Percentiles rank a stretch among this genome's conserved stretches.
Evolutionary conservation across 1,284 basidiomycete species (phyloP).

Genomic region (Cutaneotrichosporon arboriforme): DNA sequence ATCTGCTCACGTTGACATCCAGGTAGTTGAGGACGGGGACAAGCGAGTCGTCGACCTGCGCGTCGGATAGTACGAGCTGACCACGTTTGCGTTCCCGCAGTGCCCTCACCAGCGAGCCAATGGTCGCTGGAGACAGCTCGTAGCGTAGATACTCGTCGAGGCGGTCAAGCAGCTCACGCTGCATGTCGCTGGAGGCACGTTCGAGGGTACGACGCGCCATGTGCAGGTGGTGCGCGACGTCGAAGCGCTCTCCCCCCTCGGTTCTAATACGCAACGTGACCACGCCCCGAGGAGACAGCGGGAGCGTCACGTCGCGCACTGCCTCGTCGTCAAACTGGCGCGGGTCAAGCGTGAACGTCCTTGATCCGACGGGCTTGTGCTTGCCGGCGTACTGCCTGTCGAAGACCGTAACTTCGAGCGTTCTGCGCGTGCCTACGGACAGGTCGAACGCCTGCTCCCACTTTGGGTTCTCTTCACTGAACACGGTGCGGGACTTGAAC

Average conservation of each 20-base stretch:
- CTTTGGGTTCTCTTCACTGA: slow-evolving; percentile 42
- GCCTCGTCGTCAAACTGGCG: slow-evolving; percentile 23
- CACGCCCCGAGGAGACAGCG: slow-evolving; percentile 38
- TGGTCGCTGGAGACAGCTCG: slow-evolving; percentile 23
- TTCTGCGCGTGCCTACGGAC: slow-evolving; percentile 26
- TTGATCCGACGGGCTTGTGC: slow-evolving; percentile 39
- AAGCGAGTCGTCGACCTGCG: slow-evolving; percentile 39
- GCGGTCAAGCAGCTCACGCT: slow-evolving; percentile 36
- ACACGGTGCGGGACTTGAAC: slow-evolving; percentile 43
- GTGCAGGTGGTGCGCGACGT: slow-evolving; percentile 40
- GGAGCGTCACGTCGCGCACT: slow-evolving; percentile 37
- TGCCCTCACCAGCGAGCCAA: slow-evolving; percentile 28
- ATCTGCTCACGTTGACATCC: slow-evolving; percentile 40
- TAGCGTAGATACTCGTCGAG: slow-evolving; percentile 38
- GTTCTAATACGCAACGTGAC: slow-evolving; percentile 42
- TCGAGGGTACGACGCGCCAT: slow-evolving; percentile 31
- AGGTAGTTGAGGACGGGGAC: slow-evolving; percentile 42
- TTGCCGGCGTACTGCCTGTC: slow-evolving; percentile 46
- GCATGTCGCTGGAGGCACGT: slow-evolving; percentile 39
- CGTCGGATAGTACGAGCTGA: slow-evolving; percentile 29
- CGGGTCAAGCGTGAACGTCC: slow-evolving; percentile 41
- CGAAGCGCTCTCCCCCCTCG: slow-evolving; percentile 40
- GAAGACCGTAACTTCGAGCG: slow-evolving; percentile 36
- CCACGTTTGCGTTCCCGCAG: slow-evolving; percentile 38
- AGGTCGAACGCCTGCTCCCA: slow-evolving; percentile 46